Conservation (phyloP, 2,329 filamentous ascomycete species). For the Alternaria solani region DNA sequence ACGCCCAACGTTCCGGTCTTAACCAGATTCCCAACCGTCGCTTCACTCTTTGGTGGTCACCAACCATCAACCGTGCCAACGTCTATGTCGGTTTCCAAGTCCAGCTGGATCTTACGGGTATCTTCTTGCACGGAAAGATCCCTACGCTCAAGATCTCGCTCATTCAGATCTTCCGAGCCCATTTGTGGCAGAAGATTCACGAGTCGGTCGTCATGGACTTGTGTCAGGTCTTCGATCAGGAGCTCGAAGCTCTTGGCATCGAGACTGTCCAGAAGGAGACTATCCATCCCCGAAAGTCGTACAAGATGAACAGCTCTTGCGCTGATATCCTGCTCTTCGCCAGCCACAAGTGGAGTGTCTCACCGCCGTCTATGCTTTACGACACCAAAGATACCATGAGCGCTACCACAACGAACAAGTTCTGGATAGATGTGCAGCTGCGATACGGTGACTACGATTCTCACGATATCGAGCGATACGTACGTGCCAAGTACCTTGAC, state of each 20-base stretch:
- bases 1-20: slow-evolving; percentile 93
- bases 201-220: slow-evolving; percentile 99
- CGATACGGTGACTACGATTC: slow-evolving; percentile 98
- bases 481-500: slow-evolving; percentile 96
- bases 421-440: slow-evolving; percentile 97
- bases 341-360: slow-evolving; percentile 99
- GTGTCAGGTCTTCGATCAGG: slow-evolving; percentile 97
- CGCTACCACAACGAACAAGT: slow-evolving; percentile 95
- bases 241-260: slow-evolving; percentile 92
- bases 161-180: slow-evolving; percentile 98
- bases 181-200: slow-evolving; percentile 99
- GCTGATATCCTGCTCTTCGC: slow-evolving; percentile 97
- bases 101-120: slow-evolving; percentile 95
- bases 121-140: slow-evolving; percentile 99
- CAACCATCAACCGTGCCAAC: slow-evolving; percentile 90
- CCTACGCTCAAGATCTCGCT: slow-evolving; percentile 97
- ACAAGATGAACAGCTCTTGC: slow-evolving; percentile 99
- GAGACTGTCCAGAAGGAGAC: slow-evolving; percentile 99
- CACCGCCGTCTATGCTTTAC: slow-evolving; percentile 87
- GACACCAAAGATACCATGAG: slow-evolving; percentile 97
- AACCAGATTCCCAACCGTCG: slow-evolving; percentile 99
- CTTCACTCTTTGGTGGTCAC: slow-evolving; percentile 97
- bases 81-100: slow-evolving; percentile 99
- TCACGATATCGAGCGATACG: slow-evolving; percentile 97
- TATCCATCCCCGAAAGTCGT: slow-evolving; percentile 97